Base-by-base conservation (phyloP, 768 basidiomycete genomes). In the Tulasnella sp. region DNA sequence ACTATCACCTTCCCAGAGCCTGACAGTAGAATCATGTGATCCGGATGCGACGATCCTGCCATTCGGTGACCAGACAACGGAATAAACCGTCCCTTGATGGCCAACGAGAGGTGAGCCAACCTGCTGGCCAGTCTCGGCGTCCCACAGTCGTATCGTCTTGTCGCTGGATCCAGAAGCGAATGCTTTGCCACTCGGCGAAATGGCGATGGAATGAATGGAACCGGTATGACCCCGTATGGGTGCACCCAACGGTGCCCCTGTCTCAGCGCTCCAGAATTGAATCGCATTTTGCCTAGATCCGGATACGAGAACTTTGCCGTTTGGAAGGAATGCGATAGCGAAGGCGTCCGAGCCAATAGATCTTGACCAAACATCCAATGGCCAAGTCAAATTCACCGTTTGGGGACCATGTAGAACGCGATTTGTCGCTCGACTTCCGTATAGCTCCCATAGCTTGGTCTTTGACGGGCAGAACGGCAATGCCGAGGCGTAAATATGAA, bases 1-100 rank as follows among this genome's bases (percentile, higher is more conserved):
- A 31, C 85, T 87, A 34, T 83, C 73, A 76, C 86, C 85, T 81
- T 88, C 87, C 50, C 50, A 50, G 16, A 50, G 22, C 50, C 18
- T 11, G 22, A 50, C 50, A 20, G 50, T 50, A 50, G 16, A 24
- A 16, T 50, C 50, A 18, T 50, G 50, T 20, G 50, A 50, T 50
- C 50, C 50, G 50, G 50, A 50, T 22, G 50, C 50, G 16, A 50
- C 6, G 20, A 50, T 18, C 50, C 22, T 50, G 50, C 50, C 18
- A 24, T 50, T 7, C 20, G 18, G 6, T 22, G 50, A 50, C 20
- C 16, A 50, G 16, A 18, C 50, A 24, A 50, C 20, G 1, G 50
- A 50, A 50, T 50, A 24, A 50, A 50, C 50, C 50, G 50, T 6
- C 50, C 50, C 50, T 24, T 24, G 16, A 50, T 50, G 50, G 50